These are phyloP conservation scores for Beverwykella pulmonaria DNA, from an alignment of 495 filamentous ascomycete genomes.

Conservation along the genomic window DNA sequence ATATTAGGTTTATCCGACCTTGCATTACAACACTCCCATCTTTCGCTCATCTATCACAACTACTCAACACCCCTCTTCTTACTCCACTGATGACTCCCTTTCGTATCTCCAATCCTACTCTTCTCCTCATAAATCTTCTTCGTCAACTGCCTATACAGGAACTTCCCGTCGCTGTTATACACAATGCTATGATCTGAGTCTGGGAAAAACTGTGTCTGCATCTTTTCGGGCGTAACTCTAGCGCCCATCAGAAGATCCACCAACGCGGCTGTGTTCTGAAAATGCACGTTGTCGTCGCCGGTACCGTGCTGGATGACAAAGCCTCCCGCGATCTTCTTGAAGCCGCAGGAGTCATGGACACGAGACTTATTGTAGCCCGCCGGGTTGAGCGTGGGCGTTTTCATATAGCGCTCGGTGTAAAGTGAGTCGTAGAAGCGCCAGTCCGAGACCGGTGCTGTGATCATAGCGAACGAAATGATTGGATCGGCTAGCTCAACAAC, in stretches of 20 bases:
- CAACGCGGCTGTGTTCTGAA: conserved; percentile 58
- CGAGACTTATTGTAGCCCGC: conserved; percentile 54
- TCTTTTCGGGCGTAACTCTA: conserved; percentile 55
- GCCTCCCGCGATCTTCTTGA: conserved; percentile 56
- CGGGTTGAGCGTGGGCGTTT: conserved; percentile 53
- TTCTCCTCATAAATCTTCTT: conserved; percentile 54
- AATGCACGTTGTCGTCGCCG: conserved; percentile 65
- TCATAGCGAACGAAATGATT: conserved; percentile 56
- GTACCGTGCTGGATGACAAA: conserved; percentile 60
- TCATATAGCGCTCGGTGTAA: conserved; percentile 70
- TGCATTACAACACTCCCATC: neutral
- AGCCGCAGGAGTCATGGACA: conserved; percentile 52
- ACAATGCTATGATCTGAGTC: conserved; percentile 58
- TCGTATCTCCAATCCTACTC: conserved; percentile 40
- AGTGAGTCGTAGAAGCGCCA: conserved; percentile 67
- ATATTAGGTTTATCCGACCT: no score
- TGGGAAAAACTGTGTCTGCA: conserved; percentile 56
- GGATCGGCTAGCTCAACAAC: conserved; percentile 57
- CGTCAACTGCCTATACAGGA: conserved; percentile 58
- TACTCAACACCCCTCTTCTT: conserved; percentile 21
- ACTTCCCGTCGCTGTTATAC: conserved; percentile 51
- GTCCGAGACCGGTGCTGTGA: conserved; percentile 59
- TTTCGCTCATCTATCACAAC: neutral
- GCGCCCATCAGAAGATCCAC: conserved; percentile 55
- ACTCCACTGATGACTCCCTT: conserved; percentile 51